Evolutionary conservation across 148 eudicot genomes (phyloP).

Genomic region (Silene uniflora): DNA sequence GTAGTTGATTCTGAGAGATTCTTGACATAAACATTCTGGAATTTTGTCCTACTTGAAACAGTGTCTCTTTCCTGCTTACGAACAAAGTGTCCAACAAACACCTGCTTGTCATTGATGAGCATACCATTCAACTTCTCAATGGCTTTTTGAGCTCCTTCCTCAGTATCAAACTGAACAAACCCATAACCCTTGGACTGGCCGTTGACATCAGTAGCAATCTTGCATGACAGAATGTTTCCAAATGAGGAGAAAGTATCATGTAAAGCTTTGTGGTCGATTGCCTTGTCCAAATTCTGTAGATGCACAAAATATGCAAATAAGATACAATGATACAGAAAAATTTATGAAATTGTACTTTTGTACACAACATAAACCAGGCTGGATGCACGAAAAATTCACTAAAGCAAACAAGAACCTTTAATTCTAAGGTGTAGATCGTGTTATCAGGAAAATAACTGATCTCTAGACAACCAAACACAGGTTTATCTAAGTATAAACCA

Average conservation of each 20-base stretch:
- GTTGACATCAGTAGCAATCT: conserved; percentile 38
- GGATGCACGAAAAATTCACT: no score
- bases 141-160: conserved; percentile 49
- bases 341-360: no score
- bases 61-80: conserved; percentile 45
- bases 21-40: conserved; percentile 43
- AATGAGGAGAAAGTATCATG: conserved; percentile 41
- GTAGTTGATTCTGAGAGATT: conserved; percentile 33
- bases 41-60: conserved; percentile 20
- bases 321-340: background rate
- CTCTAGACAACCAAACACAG: background rate
- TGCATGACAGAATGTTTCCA: conserved; percentile 46
- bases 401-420: background rate
- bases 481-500: background rate
- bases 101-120: conserved; percentile 40
- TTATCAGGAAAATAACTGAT: background rate
- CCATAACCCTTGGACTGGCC: conserved; percentile 59
- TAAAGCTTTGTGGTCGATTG: conserved; percentile 45
- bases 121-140: conserved; percentile 47
- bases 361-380: background rate
- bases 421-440: background rate
- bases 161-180: conserved; percentile 47
- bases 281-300: conserved; percentile 44
- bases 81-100: conserved; percentile 41
- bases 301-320: background rate